Conservation (phyloP, 164 flowering plant species). For the Berberis vulgaris region DNA sequence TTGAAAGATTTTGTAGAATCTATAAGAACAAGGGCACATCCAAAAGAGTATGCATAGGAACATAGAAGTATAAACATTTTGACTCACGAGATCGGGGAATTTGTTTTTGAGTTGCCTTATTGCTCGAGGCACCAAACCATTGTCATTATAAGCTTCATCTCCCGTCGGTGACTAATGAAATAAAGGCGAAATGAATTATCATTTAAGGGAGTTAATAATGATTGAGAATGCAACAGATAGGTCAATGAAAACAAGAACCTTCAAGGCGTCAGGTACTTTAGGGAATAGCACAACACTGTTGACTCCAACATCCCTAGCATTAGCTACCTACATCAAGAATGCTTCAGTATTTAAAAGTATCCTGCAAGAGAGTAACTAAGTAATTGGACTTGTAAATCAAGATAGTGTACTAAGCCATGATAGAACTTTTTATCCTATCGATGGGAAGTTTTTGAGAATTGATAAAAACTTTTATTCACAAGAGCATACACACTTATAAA, state of each 20-base stretch:
- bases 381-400: not conserved
- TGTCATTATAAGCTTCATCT: slow-evolving; percentile 92
- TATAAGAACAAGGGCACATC: not conserved
- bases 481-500: no score
- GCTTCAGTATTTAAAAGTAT: not conserved
- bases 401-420: no score
- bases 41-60: not conserved
- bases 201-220: slow-evolving; percentile 1
- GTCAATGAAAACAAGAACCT: slow-evolving; percentile 37
- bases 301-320: slow-evolving; percentile 93
- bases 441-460: no score
- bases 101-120: slow-evolving; percentile 82
- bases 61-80: not conserved
- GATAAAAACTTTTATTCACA: no score
- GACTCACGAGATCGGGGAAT: slow-evolving; percentile 88
- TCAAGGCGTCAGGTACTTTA: slow-evolving; percentile 90
- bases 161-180: slow-evolving; percentile 67
- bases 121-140: slow-evolving; percentile 81
- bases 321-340: slow-evolving; percentile 48
- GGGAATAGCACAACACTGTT: slow-evolving; percentile 91
- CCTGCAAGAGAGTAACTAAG: not conserved
- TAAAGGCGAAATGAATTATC: slow-evolving; percentile 11
- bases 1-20: slow-evolving; percentile 9
- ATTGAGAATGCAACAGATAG: not conserved
- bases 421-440: no score